These are phyloP conservation scores for Hypsizygus marmoreus DNA, from an alignment of 768 basidiomycete species.

Conservation along the genomic window DNA sequence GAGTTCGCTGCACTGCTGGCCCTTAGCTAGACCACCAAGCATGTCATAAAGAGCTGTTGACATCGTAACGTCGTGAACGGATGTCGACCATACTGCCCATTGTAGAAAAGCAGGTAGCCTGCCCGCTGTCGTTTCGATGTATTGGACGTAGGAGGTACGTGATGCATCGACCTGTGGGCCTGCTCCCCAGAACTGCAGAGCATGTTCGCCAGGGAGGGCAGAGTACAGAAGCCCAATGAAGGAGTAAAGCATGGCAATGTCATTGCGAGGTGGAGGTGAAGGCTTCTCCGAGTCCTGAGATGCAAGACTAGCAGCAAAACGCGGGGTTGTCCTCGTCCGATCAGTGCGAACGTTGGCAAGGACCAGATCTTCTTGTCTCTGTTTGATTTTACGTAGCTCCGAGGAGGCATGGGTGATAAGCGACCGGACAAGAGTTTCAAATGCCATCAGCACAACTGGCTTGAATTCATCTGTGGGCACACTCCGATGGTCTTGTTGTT, in stretches of 20 bases:
- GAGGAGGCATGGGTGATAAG: conserved; percentile 78
- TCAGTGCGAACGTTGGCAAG: conserved; percentile 68
- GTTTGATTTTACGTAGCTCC: conserved; percentile 83
- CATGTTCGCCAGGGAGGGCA: conserved; percentile 71
- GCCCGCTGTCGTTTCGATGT: conserved; percentile 59
- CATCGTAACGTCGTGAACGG: conserved; percentile 71
- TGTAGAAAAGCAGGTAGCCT: conserved; percentile 78
- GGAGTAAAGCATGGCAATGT: conserved; percentile 81
- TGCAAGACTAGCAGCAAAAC: conserved; percentile 44
- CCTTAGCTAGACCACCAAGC: conserved; percentile 81
- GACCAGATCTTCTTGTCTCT: conserved; percentile 83
- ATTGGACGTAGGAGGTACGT: conserved; percentile 55
- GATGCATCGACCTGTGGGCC: conserved; percentile 45
- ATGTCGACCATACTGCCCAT: conserved; percentile 89
- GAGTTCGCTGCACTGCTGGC: conserved; percentile 81
- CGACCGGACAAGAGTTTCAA: conserved; percentile 73
- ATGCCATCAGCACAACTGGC: conserved; percentile 53
- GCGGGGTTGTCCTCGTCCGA: conserved; percentile 53
- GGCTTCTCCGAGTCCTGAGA: conserved; percentile 40
- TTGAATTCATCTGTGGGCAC: conserved; percentile 54
- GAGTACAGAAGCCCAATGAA: conserved; percentile 83
- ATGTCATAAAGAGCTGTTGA: conserved; percentile 85
- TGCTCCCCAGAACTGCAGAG: conserved; percentile 86
- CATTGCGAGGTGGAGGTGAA: conserved; percentile 62
- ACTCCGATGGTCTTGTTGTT: conserved; percentile 49